A percentile compares a stretch with the other conserved stretches of the same genome.
Evolutionary conservation across 805 yeast genomes (phyloP).

Genomic region (Naumovozyma baii): DNA sequence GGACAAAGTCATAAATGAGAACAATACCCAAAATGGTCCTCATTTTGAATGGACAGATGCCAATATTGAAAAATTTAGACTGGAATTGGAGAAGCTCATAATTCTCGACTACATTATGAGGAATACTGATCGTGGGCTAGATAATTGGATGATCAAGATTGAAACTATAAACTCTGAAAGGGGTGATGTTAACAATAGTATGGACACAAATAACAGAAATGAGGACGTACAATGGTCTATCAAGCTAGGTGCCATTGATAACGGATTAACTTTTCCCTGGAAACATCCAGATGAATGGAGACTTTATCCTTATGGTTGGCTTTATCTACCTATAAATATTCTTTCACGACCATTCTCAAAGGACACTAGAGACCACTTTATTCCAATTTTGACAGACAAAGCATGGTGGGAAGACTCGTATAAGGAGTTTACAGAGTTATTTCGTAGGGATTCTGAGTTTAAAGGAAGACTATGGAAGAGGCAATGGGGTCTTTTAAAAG

Average conservation of each 20-base stretch:
- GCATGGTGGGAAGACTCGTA: slow-evolving; percentile 65
- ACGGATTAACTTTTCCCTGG: slow-evolving; percentile 71
- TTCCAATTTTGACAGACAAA: slow-evolving; percentile 49
- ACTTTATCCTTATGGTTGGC: slow-evolving; percentile 72
- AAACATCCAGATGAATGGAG: slow-evolving; percentile 78
- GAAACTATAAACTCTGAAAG: neutral
- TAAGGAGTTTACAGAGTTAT: slow-evolving; percentile 37
- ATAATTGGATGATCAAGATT: slow-evolving; percentile 66
- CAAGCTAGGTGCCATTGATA: slow-evolving; percentile 63
- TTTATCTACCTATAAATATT: slow-evolving; percentile 51
- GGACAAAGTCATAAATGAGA: neutral
- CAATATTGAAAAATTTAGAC: slow-evolving; percentile 41
- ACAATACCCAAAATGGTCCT: slow-evolving; percentile 6
- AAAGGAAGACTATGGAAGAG: slow-evolving; percentile 56
- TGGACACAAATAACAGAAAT: slow-evolving; percentile 8
- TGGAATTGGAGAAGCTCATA: slow-evolving; percentile 59
- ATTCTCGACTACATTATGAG: slow-evolving; percentile 63
- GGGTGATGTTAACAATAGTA: no score
- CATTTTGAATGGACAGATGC: slow-evolving; percentile 46
- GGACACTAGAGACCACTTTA: slow-evolving; percentile 44
- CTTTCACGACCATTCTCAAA: slow-evolving; percentile 60
- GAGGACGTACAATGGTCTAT: slow-evolving; percentile 26
- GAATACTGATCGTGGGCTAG: slow-evolving; percentile 65
- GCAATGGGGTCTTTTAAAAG: slow-evolving; percentile 64
- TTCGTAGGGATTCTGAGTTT: slow-evolving; percentile 50